Percentiles rank a stretch among this genome's conserved stretches.
phyloP scores from a whole-genome alignment of 2,329 filamentous ascomycete species.

The Neobulgaria alba region DNA sequence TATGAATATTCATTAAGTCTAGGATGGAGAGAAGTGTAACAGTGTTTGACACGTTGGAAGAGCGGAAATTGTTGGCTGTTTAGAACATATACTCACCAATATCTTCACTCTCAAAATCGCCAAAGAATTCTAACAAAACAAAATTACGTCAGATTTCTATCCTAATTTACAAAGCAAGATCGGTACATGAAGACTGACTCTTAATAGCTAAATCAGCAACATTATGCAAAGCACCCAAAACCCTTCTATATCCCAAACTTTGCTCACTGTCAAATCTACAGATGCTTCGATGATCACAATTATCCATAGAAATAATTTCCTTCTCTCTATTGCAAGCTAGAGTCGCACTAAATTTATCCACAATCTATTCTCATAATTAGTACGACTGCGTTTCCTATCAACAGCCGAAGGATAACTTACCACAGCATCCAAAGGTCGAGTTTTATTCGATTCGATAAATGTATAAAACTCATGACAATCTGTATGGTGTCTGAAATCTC shows the following conservation, averaged over 20 bases:
- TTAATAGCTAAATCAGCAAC: slow-evolving; percentile 1
- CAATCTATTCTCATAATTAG: slow-evolving; percentile 4
- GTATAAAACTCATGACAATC: slow-evolving; percentile 11
- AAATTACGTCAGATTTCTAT: slow-evolving; percentile 1
- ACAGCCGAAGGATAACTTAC: background rate
- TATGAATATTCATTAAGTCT: no score
- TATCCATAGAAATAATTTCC: slow-evolving; percentile 3
- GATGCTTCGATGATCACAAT: slow-evolving; percentile 11
- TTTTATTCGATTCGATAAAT: slow-evolving; percentile 11
- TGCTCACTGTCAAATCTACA: slow-evolving; percentile 9
- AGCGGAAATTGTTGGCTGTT: no score
- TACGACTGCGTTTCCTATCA: background rate
- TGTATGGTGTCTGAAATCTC: slow-evolving; percentile 14
- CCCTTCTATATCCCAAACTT: background rate
- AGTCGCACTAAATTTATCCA: slow-evolving; percentile 4
- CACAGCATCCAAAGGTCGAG: background rate
- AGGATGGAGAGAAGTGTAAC: no score
- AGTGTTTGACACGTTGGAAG: no score
- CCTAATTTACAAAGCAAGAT: background rate
- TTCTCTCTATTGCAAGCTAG: slow-evolving; percentile 4
- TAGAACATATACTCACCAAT: slow-evolving; percentile 7
- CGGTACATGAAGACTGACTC: slow-evolving; percentile 3
- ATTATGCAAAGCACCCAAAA: slow-evolving; percentile 1
- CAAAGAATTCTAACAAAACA: background rate
- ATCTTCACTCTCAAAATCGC: slow-evolving; percentile 5